These are phyloP conservation scores for Termitomyces titanicus DNA, from an alignment of 768 basidiomycete species.

Conservation along the genomic window DNA sequence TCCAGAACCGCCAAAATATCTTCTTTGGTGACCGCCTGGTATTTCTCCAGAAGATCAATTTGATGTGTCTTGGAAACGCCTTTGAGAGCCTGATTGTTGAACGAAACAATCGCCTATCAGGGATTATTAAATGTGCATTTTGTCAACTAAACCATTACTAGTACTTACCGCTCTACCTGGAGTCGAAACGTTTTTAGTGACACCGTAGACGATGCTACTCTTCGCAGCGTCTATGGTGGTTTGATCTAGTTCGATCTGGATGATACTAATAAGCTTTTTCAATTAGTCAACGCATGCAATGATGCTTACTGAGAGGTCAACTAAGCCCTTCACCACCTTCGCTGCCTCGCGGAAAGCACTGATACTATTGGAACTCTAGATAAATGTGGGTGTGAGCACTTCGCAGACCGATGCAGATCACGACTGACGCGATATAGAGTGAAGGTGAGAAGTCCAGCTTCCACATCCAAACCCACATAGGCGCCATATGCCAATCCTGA, in stretches of 20 bases:
- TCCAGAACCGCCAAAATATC: conserved; percentile 69
- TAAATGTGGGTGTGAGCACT: conserved; percentile 1
- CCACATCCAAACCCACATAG: conserved; percentile 66
- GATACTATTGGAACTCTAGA: conserved; percentile 74
- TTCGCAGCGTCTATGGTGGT: conserved; percentile 87
- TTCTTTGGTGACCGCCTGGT: conserved; percentile 74
- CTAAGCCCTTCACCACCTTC: conserved; percentile 73
- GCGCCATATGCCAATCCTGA: conserved; percentile 96
- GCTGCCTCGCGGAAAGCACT: conserved; percentile 80
- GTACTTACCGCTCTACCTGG: conserved; percentile 77
- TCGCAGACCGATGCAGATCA: conserved; percentile 1
- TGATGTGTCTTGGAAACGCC: conserved; percentile 74
- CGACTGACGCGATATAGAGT: conserved; percentile 68
- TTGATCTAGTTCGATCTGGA: conserved; percentile 74
- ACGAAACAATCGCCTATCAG: conserved; percentile 72
- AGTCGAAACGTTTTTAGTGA: conserved; percentile 80
- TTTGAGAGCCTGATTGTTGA: conserved; percentile 89
- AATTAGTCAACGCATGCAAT: conserved; percentile 17
- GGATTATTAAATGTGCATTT: conserved; percentile 1
- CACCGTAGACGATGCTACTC: conserved; percentile 83
- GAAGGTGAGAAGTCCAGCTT: conserved; percentile 75
- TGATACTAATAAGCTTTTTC: background rate
- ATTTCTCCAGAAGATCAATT: conserved; percentile 72
- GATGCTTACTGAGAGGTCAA: conserved; percentile 67
- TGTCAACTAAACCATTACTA: background rate